Percentiles rank a stretch among this genome's conserved stretches.
Evolutionary conservation across 2,329 filamentous ascomycete species (phyloP).

Genomic region (Apiospora saccharicola): DNA sequence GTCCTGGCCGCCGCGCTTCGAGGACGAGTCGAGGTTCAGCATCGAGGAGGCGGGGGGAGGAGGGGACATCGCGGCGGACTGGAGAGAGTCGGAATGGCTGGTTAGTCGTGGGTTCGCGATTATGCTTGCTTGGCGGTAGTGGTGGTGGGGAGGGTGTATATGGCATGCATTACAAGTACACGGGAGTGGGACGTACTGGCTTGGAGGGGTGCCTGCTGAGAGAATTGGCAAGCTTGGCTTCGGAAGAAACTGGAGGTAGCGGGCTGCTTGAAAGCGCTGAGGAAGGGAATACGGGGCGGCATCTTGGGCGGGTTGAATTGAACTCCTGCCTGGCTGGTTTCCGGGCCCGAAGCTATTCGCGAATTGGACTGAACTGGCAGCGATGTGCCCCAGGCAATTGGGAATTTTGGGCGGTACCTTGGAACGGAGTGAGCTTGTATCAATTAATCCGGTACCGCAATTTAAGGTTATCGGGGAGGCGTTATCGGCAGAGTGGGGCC

Average conservation of each 20-base stretch:
- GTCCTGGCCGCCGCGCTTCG: slow-evolving; percentile 1
- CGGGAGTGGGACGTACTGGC: slow-evolving; percentile 33
- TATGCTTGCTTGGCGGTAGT: not conserved
- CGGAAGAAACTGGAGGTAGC: slow-evolving; percentile 28
- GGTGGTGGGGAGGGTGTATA: not conserved
- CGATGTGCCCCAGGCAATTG: not conserved
- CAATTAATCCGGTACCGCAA: slow-evolving; percentile 11
- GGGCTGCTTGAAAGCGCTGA: slow-evolving; percentile 37
- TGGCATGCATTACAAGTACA: not conserved
- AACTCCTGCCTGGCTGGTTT: not conserved
- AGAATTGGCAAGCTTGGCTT: slow-evolving; percentile 37
- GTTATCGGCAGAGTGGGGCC: slow-evolving; percentile 3
- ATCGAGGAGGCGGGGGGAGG: slow-evolving; percentile 32
- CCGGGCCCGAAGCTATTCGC: slow-evolving; percentile 15
- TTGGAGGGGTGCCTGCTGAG: slow-evolving; percentile 35
- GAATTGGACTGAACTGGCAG: not conserved
- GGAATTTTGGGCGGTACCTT: slow-evolving; percentile 6
- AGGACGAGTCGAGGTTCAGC: slow-evolving; percentile 35
- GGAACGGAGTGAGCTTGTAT: slow-evolving; percentile 4
- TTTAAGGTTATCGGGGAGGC: not conserved
- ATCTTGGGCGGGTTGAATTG: slow-evolving; percentile 39
- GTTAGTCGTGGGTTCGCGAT: not conserved
- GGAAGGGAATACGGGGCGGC: slow-evolving; percentile 49
- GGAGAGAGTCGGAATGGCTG: not conserved
- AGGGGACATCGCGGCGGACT: slow-evolving; percentile 34